A percentile compares a stretch with the other conserved stretches of the same genome.
Evolutionary conservation across 208 protist species (phyloP).

Genomic region (Acanthamoeba lenticulata): DNA sequence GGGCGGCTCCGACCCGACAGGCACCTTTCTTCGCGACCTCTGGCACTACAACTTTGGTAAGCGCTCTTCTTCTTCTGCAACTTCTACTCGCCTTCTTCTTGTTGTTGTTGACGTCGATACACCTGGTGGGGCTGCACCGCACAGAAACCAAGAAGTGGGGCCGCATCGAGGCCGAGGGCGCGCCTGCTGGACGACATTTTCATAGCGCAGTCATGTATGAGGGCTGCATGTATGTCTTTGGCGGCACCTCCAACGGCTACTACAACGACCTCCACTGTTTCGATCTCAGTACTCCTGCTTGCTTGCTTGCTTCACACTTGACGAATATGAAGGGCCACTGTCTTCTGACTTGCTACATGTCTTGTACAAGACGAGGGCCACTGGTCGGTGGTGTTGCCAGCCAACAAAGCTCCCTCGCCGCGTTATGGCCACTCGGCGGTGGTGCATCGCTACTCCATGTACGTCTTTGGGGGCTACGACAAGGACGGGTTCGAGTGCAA

Average conservation of each 20-base stretch:
- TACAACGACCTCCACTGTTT: slow-evolving; percentile 59
- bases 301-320: neutral
- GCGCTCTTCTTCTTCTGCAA: neutral
- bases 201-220: slow-evolving; percentile 61
- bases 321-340: no score
- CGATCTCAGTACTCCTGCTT: neutral
- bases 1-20: neutral
- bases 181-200: slow-evolving; percentile 19
- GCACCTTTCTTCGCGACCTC: slow-evolving; percentile 40
- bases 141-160: slow-evolving; percentile 60
- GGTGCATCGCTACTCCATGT: slow-evolving; percentile 44
- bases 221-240: slow-evolving; percentile 60
- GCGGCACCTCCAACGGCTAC: slow-evolving; percentile 58
- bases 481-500: slow-evolving; percentile 68
- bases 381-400: neutral
- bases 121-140: neutral
- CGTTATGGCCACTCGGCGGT: slow-evolving; percentile 62
- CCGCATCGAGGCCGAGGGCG: neutral
- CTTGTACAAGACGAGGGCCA: neutral
- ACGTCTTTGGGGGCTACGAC: slow-evolving; percentile 56
- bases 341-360: no score
- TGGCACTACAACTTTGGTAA: slow-evolving; percentile 62
- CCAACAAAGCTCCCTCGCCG: slow-evolving; percentile 8
- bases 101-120: neutral
- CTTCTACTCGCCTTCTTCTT: neutral